These are phyloP conservation scores for Exobasidium cylindrosporum DNA, from an alignment of 1,284 basidiomycete species.

Conservation along the genomic window DNA sequence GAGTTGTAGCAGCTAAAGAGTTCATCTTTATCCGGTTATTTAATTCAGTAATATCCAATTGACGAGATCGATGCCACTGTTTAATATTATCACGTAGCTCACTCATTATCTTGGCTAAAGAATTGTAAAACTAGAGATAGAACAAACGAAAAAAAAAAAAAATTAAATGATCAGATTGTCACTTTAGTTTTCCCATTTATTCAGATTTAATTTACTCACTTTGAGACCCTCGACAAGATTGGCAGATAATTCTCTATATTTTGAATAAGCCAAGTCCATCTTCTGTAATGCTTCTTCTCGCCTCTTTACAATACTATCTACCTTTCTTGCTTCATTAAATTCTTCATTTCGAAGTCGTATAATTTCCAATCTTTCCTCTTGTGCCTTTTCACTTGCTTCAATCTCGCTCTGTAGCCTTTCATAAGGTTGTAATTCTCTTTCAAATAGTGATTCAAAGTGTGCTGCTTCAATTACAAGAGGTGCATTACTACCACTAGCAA, in stretches of 20 bases:
- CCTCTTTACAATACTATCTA: conserved; percentile 73
- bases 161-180: not conserved
- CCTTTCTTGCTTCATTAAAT: conserved; percentile 74
- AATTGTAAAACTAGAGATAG: conserved; percentile 56
- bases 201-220: conserved; percentile 2
- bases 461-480: conserved; percentile 68
- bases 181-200: not conserved
- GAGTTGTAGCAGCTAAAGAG: conserved; percentile 6
- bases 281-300: conserved; percentile 81
- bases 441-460: conserved; percentile 67
- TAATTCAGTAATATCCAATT: conserved; percentile 18
- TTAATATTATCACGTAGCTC: conserved; percentile 30
- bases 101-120: conserved; percentile 31
- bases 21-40: conserved; percentile 4
- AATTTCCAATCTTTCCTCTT: conserved; percentile 66
- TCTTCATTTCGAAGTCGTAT: conserved; percentile 71
- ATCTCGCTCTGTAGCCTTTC: conserved; percentile 70
- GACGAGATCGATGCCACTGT: conserved; percentile 34
- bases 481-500: conserved; percentile 51
- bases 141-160: not conserved
- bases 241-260: conserved; percentile 78
- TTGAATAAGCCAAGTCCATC: conserved; percentile 82
- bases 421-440: conserved; percentile 76
- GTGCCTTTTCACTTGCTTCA: conserved; percentile 64
- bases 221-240: conserved; percentile 80